Conservation (phyloP, 306 rosid species). For the Inga oerstediana region DNA sequence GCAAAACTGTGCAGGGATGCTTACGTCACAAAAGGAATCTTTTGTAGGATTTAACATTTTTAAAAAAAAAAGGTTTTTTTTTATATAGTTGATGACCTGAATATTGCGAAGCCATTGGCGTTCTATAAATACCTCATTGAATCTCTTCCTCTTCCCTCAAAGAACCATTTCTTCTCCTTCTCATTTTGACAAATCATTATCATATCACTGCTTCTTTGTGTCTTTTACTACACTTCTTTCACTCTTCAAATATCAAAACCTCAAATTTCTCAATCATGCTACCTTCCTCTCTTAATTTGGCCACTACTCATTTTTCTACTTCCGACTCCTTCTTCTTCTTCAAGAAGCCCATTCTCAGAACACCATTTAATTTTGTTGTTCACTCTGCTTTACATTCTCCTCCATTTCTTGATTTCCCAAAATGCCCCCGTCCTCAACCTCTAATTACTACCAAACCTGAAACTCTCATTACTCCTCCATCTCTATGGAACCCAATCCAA, state of each 20-base stretch:
- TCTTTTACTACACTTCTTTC: background rate
- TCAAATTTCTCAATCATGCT: slow-evolving; percentile 22
- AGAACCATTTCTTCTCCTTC: background rate
- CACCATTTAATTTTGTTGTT: background rate
- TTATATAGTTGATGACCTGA: background rate
- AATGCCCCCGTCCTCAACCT: slow-evolving; percentile 29
- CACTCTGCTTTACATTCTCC: slow-evolving; percentile 46
- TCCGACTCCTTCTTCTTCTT: slow-evolving; percentile 12
- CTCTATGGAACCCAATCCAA: slow-evolving; percentile 53
- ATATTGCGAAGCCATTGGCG: background rate
- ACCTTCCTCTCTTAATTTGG: too few relatives aligned
- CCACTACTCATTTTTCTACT: background rate
- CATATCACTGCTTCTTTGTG: background rate
- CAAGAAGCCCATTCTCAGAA: slow-evolving; percentile 10
- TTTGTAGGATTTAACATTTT: background rate
- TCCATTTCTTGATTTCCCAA: slow-evolving; percentile 53
- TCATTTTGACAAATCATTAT: too few relatives aligned
- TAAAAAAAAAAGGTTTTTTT: too few relatives aligned
- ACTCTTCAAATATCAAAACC: background rate
- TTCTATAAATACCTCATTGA: slow-evolving; percentile 41
- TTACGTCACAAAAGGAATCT: background rate
- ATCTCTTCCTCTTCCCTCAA: slow-evolving; percentile 35
- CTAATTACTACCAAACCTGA: slow-evolving; percentile 23
- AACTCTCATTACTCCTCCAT: background rate
- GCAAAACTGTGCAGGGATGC: background rate